Percentiles rank a stretch among this genome's conserved stretches.
Evolutionary conservation across 116 monocot genomes (phyloP).

Genomic region (Iris pallida): DNA sequence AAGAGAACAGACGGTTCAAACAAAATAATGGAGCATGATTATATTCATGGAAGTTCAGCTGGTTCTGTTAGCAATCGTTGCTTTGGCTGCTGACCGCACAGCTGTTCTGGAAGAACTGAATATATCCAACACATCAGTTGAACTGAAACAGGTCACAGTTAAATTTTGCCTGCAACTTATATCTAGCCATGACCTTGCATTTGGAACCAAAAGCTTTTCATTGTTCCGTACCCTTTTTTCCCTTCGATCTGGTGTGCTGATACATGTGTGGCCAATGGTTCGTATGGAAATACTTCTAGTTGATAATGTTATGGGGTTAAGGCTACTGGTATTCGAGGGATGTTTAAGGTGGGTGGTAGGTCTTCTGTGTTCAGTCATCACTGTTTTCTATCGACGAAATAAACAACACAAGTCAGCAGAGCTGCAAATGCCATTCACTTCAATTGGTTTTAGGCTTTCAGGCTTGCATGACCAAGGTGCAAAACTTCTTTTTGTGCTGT

Average conservation of each 20-base stretch:
- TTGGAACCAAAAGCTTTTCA: conserved; percentile 25
- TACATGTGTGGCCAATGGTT: conserved; percentile 47
- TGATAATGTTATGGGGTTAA: conserved; percentile 51
- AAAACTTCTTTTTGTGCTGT: conserved; percentile 38
- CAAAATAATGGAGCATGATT: conserved; percentile 7
- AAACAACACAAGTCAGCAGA: conserved; percentile 6
- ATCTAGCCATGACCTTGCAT: conserved; percentile 5
- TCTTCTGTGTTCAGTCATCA: conserved; percentile 53
- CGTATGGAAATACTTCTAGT: conserved; percentile 54
- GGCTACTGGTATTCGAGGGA: conserved; percentile 54
- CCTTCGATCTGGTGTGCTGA: conserved; percentile 37
- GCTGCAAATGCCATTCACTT: conserved; percentile 35
- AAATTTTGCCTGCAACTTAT: conserved; percentile 19
- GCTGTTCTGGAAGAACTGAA: conserved; percentile 15
- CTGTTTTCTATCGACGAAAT: conserved; percentile 19
- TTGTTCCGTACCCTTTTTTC: conserved; percentile 20
- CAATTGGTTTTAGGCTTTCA: conserved; percentile 64
- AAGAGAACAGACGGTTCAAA: conserved; percentile 23
- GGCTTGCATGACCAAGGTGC: conserved; percentile 23
- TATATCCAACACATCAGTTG: conserved; percentile 1
- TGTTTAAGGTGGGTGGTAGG: conserved; percentile 34
- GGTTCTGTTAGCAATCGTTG: conserved; percentile 16
- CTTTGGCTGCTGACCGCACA: conserved; percentile 16
- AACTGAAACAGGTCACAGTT: conserved; percentile 21
- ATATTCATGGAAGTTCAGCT: conserved; percentile 5